phyloP scores from a whole-genome alignment of 352 stramenopile species.

The Phytopythium ostracodes region DNA sequence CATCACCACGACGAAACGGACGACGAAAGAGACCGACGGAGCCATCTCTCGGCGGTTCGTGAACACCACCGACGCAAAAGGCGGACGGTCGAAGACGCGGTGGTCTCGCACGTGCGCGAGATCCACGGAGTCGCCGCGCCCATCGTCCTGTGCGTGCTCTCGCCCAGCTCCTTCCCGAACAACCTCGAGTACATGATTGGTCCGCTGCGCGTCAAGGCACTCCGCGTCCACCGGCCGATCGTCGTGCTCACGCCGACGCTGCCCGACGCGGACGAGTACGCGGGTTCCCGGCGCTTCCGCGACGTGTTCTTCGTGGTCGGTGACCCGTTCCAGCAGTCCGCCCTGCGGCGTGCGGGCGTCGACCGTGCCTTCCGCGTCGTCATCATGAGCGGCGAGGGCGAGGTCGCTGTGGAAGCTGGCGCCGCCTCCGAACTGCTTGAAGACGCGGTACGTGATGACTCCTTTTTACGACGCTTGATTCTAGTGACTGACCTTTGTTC shows the following conservation, averaged over 20 bases:
- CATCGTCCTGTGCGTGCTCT: slow-evolving; percentile 73
- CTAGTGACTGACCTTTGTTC: background rate
- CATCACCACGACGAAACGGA: background rate
- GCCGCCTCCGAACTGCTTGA: slow-evolving; percentile 66
- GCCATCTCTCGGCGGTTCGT: background rate
- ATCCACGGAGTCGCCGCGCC: slow-evolving; percentile 47
- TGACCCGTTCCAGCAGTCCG: slow-evolving; percentile 52
- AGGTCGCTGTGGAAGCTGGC: slow-evolving; percentile 34
- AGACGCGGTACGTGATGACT: slow-evolving; percentile 49
- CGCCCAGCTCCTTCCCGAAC: slow-evolving; percentile 49
- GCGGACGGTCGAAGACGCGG: slow-evolving; percentile 30
- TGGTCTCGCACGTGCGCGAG: slow-evolving; percentile 46
- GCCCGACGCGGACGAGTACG: slow-evolving; percentile 54
- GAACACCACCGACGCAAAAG: slow-evolving; percentile 1
- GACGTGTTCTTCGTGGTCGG: slow-evolving; percentile 73
- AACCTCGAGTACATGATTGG: slow-evolving; percentile 78
- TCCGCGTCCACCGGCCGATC: slow-evolving; percentile 69
- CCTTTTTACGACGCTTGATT: too few relatives aligned
- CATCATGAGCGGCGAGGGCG: slow-evolving; percentile 63
- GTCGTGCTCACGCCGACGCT: slow-evolving; percentile 59
- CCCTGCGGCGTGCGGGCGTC: slow-evolving; percentile 60
- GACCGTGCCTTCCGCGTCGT: slow-evolving; percentile 61
- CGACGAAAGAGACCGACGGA: background rate
- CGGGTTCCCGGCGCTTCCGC: slow-evolving; percentile 61
- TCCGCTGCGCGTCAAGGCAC: slow-evolving; percentile 57